phyloP scores from a whole-genome alignment of 2,329 filamentous ascomycete species.

The Plenodomus lindquistii region DNA sequence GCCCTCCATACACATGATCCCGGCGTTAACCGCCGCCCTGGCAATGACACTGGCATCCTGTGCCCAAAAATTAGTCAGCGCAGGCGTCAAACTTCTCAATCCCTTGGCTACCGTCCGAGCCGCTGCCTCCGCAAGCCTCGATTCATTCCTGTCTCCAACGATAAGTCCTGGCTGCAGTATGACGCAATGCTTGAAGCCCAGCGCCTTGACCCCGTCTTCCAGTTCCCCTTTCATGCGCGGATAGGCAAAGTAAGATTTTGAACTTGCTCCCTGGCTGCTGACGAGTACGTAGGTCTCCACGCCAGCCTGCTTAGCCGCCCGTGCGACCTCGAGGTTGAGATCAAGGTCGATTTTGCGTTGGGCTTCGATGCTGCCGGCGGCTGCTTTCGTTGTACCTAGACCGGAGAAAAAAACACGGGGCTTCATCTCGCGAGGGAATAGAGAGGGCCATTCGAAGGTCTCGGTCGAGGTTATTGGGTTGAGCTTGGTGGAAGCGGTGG shows the following conservation, averaged over 20 bases:
- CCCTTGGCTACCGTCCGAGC: constrained; percentile 60
- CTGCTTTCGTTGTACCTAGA: constrained; percentile 76
- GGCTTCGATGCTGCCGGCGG: constrained; percentile 73
- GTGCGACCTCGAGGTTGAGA: constrained; percentile 77
- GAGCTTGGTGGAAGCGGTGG: constrained; percentile 61
- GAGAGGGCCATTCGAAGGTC: constrained; percentile 66
- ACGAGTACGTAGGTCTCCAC: constrained; percentile 78
- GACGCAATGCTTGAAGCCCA: constrained; percentile 78
- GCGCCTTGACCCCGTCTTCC: constrained; percentile 72
- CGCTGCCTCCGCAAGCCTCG: constrained; percentile 62
- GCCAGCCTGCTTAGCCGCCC: constrained; percentile 72
- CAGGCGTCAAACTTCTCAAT: constrained; percentile 51
- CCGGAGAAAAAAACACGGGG: constrained; percentile 73
- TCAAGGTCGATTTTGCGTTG: constrained; percentile 91
- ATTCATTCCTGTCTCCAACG: constrained; percentile 68
- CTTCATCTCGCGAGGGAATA: constrained; percentile 61
- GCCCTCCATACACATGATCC: constrained; percentile 55
- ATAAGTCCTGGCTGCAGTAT: constrained; percentile 77
- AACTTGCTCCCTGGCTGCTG: constrained; percentile 60
- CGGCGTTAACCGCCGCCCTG: constrained; percentile 66
- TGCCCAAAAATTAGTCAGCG: constrained; percentile 66
- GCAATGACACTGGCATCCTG: constrained; percentile 77
- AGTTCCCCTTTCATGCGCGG: constrained; percentile 82
- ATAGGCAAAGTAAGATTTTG: constrained; percentile 58
- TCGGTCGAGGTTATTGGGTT: constrained; percentile 69